Conservation (phyloP, 768 basidiomycete genomes). For the Hericium coralloides region DNA sequence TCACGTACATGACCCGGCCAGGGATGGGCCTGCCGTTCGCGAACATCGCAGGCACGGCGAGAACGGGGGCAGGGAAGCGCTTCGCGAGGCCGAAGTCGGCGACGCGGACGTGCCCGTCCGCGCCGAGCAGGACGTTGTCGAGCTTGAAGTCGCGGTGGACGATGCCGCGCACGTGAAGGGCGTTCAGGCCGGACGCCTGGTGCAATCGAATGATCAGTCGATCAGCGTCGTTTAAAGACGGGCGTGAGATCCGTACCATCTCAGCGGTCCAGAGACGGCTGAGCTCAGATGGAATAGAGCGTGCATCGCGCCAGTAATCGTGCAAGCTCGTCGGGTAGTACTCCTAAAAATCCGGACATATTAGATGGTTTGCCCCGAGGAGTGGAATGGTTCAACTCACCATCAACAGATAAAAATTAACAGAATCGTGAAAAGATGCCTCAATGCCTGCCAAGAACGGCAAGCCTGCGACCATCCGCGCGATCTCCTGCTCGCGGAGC, state of each 20-base stretch:
- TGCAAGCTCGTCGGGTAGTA: conserved; percentile 13
- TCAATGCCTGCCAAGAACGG: conserved; percentile 14
- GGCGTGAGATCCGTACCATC: conserved; percentile 19
- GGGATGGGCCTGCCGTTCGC: background rate
- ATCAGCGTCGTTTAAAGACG: background rate
- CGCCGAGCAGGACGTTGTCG: conserved; percentile 88
- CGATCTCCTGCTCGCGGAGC: conserved; percentile 4
- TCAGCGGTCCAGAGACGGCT: conserved; percentile 28
- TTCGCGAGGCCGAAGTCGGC: conserved; percentile 70
- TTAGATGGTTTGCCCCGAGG: background rate
- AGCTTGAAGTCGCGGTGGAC: conserved; percentile 96
- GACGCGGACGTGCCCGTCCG: conserved; percentile 81
- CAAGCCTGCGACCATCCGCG: conserved; percentile 5
- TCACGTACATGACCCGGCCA: background rate
- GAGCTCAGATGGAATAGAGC: conserved; percentile 2
- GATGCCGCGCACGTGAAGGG: conserved; percentile 84
- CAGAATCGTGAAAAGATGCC: conserved; percentile 17
- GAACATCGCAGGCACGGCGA: background rate
- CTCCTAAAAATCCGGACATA: conserved; percentile 4
- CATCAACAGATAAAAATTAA: conserved; percentile 17
- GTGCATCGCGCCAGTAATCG: background rate
- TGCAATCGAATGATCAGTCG: background rate
- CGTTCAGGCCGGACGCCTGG: conserved; percentile 58
- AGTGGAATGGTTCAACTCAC: conserved; percentile 4
- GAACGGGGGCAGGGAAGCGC: conserved; percentile 1